phyloP scores from a whole-genome alignment of 768 basidiomycete genomes.

The Naematelia encephala region DNA sequence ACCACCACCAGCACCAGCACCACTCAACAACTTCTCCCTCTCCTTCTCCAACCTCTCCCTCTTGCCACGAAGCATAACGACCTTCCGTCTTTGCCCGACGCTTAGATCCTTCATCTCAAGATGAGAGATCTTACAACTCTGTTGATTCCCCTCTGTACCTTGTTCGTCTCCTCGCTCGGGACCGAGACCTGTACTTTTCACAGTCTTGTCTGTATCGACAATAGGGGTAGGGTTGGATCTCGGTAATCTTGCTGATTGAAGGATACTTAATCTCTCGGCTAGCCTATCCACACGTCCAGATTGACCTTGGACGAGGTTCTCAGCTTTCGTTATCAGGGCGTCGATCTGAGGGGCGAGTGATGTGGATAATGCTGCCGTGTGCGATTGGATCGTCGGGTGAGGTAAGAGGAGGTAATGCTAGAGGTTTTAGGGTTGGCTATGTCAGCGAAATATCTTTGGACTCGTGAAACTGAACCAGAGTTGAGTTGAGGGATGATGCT shows the following conservation, averaged over 20 bases:
- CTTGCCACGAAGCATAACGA: slow-evolving; percentile 43
- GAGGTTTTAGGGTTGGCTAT: neutral
- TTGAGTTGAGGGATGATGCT: too few relatives aligned
- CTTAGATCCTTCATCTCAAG: slow-evolving; percentile 35
- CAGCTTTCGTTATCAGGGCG: slow-evolving; percentile 38
- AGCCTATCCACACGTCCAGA: slow-evolving; percentile 27
- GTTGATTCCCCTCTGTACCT: too few relatives aligned
- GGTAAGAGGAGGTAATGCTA: slow-evolving; percentile 49
- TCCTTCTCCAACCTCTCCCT: slow-evolving; percentile 46
- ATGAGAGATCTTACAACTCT: slow-evolving; percentile 20
- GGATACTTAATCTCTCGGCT: slow-evolving; percentile 36
- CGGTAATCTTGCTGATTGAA: slow-evolving; percentile 26
- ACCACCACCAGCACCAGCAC: neutral
- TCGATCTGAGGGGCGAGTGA: slow-evolving; percentile 48
- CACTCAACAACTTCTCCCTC: slow-evolving; percentile 28
- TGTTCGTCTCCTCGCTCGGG: too few relatives aligned
- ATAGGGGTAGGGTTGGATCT: neutral
- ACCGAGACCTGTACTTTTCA: slow-evolving; percentile 8
- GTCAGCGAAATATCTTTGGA: too few relatives aligned
- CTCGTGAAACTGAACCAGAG: too few relatives aligned
- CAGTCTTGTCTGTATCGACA: neutral
- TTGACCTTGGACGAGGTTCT: slow-evolving; percentile 23
- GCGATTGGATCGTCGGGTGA: slow-evolving; percentile 38
- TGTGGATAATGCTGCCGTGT: slow-evolving; percentile 38
- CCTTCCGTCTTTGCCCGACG: slow-evolving; percentile 36